phyloP scores from a whole-genome alignment of 2,329 filamentous ascomycete species.

The Diaporthe sp. region DNA sequence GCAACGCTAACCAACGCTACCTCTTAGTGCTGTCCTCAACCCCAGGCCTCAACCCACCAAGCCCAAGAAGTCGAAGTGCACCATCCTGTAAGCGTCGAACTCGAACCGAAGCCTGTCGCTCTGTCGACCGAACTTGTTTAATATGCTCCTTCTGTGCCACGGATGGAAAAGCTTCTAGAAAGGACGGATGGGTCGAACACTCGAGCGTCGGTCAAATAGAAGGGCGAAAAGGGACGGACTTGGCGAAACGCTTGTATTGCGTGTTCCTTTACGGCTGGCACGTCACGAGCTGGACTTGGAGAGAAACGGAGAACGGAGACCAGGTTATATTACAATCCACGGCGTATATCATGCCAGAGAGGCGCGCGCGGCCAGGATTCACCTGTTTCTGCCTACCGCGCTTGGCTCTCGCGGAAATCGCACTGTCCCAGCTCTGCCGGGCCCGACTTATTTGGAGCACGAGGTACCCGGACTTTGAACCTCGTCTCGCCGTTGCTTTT shows the following conservation, averaged over 20 bases:
- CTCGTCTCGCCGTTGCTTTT: constrained; percentile 47
- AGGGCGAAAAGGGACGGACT: constrained; percentile 12
- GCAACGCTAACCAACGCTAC: constrained; percentile 42
- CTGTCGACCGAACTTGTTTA: constrained; percentile 33
- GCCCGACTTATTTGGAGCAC: constrained; percentile 43
- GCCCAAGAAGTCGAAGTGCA: constrained; percentile 77
- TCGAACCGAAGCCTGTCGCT: constrained; percentile 31
- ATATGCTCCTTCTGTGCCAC: constrained; percentile 34
- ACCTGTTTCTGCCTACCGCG: neutral
- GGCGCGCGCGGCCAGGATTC: constrained; percentile 19
- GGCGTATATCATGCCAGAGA: constrained; percentile 7
- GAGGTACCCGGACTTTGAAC: constrained; percentile 47
- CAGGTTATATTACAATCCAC: constrained; percentile 18
- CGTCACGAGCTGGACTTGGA: constrained; percentile 20
- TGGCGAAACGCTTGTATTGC: constrained; percentile 8
- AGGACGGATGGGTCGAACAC: constrained; percentile 22
- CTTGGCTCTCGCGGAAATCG: constrained; percentile 7
- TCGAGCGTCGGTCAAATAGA: constrained; percentile 30
- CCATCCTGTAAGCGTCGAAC: constrained; percentile 70
- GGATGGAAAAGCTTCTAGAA: constrained; percentile 36
- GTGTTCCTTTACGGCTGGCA: constrained; percentile 17
- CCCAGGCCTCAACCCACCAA: constrained; percentile 71
- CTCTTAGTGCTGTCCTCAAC: constrained; percentile 77
- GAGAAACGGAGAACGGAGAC: constrained; percentile 15
- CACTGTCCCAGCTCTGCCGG: constrained; percentile 13